These are phyloP conservation scores for Zanthoxylum bungeanum DNA, from an alignment of 345 rosid genomes.

Conservation along the genomic window DNA sequence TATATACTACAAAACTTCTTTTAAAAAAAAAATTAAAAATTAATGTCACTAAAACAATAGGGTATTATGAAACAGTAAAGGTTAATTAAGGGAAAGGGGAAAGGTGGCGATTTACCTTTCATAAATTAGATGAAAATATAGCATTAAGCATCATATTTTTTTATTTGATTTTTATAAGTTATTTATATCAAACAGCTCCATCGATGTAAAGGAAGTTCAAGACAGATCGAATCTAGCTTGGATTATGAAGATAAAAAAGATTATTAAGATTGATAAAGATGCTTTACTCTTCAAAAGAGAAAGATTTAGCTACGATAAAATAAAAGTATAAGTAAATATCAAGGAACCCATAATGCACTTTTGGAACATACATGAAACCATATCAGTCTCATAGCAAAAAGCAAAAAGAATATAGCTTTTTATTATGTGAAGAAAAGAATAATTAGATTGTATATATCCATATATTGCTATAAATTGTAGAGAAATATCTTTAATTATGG, in stretches of 20 bases:
- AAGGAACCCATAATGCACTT: slow-evolving; percentile 1
- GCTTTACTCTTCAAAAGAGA: slow-evolving; percentile 12
- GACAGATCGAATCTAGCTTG: background rate
- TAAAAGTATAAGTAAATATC: slow-evolving; percentile 8
- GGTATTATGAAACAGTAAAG: too few species aligned
- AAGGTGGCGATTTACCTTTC: background rate
- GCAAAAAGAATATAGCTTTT: slow-evolving; percentile 4
- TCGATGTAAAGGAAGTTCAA: background rate
- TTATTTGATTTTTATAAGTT: too few species aligned
- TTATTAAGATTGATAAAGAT: slow-evolving; percentile 1
- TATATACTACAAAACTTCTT: too few species aligned
- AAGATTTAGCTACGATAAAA: background rate
- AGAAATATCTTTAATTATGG: background rate
- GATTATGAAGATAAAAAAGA: background rate
- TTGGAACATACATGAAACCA: background rate
- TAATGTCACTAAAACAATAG: too few species aligned
- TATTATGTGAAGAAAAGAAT: slow-evolving; percentile 29
- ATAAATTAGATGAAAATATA: background rate
- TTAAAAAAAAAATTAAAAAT: too few species aligned
- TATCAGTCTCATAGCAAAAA: background rate
- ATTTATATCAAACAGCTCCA: too few species aligned
- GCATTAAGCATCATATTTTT: too few species aligned
- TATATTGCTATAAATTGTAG: slow-evolving; percentile 9
- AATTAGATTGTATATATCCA: background rate
- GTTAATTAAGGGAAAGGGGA: too few species aligned